Evolutionary conservation across 1,284 basidiomycete species (phyloP).

Genomic region (Lentinula novae-zelandiae): DNA sequence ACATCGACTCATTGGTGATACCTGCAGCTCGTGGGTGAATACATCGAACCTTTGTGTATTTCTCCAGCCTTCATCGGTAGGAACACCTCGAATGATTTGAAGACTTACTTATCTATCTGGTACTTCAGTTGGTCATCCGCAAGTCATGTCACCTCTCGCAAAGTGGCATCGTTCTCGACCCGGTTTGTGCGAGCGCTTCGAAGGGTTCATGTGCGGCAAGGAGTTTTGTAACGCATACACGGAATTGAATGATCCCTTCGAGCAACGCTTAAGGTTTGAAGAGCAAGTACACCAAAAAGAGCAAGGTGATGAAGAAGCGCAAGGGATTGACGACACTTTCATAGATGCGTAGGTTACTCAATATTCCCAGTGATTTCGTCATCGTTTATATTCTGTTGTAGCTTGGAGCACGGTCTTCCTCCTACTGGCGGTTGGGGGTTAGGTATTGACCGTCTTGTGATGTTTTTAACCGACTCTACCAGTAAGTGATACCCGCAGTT

Average conservation of each 20-base stretch:
- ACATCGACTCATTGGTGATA: neutral
- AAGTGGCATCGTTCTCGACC: constrained; percentile 93
- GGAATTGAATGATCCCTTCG: constrained; percentile 97
- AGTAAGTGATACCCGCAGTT: constrained; percentile 49
- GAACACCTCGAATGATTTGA: constrained; percentile 17
- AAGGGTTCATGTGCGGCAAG: constrained; percentile 97
- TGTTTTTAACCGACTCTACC: constrained; percentile 92
- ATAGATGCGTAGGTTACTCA: constrained; percentile 73
- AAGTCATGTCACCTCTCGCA: constrained; percentile 99
- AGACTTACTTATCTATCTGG: neutral
- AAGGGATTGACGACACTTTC: constrained; percentile 94
- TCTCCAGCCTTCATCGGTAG: constrained; percentile 93
- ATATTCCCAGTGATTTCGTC: neutral
- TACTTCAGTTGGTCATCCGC: constrained; percentile 85
- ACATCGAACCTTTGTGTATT: constrained; percentile 95
- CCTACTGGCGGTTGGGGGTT: constrained; percentile 97
- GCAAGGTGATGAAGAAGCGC: constrained; percentile 96
- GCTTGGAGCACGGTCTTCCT: constrained; percentile 95
- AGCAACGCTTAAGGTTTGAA: constrained; percentile 94
- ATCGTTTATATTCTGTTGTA: constrained; percentile 27
- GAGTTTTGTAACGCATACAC: constrained; percentile 99
- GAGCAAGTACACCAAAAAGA: constrained; percentile 96
- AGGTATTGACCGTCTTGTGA: constrained; percentile 91
- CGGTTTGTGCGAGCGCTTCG: constrained; percentile 97
- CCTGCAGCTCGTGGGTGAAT: constrained; percentile 89